phyloP scores from a whole-genome alignment of 352 stramenopile species.

The Phytophthora niederhauseri region DNA sequence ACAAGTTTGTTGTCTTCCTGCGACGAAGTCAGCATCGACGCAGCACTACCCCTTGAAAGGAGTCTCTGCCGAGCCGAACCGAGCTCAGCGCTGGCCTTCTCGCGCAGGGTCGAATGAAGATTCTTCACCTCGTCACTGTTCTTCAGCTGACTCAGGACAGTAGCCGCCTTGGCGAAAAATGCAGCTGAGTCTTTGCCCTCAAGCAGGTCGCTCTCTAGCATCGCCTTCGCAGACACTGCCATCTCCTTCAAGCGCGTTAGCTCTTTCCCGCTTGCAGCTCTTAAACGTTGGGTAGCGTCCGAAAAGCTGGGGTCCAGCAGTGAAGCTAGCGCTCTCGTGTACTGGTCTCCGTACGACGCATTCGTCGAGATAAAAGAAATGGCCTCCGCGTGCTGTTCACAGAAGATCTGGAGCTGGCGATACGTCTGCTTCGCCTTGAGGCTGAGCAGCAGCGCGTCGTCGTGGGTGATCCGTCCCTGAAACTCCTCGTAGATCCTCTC shows the following conservation, averaged over 20 bases:
- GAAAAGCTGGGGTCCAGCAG: constrained; percentile 71
- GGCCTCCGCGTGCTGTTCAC: constrained; percentile 68
- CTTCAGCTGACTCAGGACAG: constrained; percentile 66
- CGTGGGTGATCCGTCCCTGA: constrained; percentile 61
- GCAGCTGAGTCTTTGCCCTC: constrained; percentile 64
- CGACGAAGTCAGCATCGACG: constrained; percentile 11
- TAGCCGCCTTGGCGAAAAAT: constrained; percentile 67
- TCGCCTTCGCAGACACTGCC: constrained; percentile 54
- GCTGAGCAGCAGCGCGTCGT: constrained; percentile 63
- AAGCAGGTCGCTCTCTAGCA: constrained; percentile 69
- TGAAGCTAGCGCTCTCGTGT: constrained; percentile 56
- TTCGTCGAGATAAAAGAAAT: constrained; percentile 85
- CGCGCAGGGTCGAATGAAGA: constrained; percentile 49
- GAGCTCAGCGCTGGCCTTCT: constrained; percentile 53
- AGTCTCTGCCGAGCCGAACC: constrained; percentile 31
- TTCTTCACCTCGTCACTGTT: constrained; percentile 63
- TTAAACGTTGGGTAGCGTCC: constrained; percentile 60
- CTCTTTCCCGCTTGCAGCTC: constrained; percentile 51
- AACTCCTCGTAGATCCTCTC: constrained; percentile 74
- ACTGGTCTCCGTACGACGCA: constrained; percentile 69
- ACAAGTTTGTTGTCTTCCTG: constrained; percentile 54
- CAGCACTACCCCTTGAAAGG: constrained; percentile 16
- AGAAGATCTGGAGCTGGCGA: constrained; percentile 59
- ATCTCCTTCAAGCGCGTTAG: constrained; percentile 64
- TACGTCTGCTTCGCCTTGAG: constrained; percentile 62